phyloP scores from a whole-genome alignment of 257 asterid genomes.

The Coffea canephora region DNA sequence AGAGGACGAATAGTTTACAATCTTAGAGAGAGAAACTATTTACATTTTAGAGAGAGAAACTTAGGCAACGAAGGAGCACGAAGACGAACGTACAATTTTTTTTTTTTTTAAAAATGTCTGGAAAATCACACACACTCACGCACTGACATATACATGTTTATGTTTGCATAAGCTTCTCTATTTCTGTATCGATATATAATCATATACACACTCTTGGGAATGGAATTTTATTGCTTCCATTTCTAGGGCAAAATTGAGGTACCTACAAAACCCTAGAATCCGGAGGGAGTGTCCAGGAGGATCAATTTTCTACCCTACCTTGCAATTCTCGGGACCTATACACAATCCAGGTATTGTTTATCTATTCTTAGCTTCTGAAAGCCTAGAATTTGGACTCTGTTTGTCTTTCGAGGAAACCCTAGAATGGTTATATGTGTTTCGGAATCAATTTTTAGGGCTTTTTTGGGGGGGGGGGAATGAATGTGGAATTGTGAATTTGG shows the following conservation, averaged over 20 bases:
- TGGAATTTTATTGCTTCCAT: slow-evolving; percentile 22
- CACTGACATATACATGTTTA: background rate
- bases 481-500: slow-evolving; percentile 19
- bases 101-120: too few relatives aligned
- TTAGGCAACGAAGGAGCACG: slow-evolving; percentile 29
- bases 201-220: slow-evolving; percentile 5
- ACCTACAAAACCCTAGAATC: slow-evolving; percentile 50
- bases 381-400: slow-evolving; percentile 31
- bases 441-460: slow-evolving; percentile 6
- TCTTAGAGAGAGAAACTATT: slow-evolving; percentile 28
- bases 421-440: slow-evolving; percentile 7
- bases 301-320: slow-evolving; percentile 16
- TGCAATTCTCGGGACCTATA: slow-evolving; percentile 20
- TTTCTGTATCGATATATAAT: slow-evolving; percentile 10
- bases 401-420: slow-evolving; percentile 33
- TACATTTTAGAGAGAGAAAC: slow-evolving; percentile 36
- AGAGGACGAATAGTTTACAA: slow-evolving; percentile 32
- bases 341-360: slow-evolving; percentile 34
- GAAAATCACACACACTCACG: slow-evolving; percentile 9
- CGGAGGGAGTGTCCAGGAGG: slow-evolving; percentile 25
- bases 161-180: slow-evolving; percentile 1
- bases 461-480: slow-evolving; percentile 7
- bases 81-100: slow-evolving; percentile 34
- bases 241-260: slow-evolving; percentile 44
- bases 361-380: slow-evolving; percentile 14